Conservation (phyloP, 73 alveolate genomes). For the Paramecium bursaria region DNA sequence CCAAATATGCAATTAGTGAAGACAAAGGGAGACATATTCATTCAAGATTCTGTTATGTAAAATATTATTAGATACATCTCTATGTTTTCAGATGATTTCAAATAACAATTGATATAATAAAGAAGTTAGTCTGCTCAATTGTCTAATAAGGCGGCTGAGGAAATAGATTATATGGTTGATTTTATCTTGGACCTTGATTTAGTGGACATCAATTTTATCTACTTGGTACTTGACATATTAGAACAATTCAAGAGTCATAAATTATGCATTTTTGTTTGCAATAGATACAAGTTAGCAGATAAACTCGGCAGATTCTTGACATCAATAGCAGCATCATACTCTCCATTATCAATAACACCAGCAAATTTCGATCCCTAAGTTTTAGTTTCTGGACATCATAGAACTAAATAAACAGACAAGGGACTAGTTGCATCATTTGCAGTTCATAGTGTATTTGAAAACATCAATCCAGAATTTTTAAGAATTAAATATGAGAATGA, state of each 20-base stretch:
- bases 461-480: conserved; percentile 81
- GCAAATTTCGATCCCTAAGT: conserved; percentile 34
- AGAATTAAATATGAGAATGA: conserved; percentile 71
- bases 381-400: conserved; percentile 51
- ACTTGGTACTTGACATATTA: conserved; percentile 82
- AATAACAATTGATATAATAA: conserved; percentile 66
- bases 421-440: conserved; percentile 85
- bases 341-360: conserved; percentile 74
- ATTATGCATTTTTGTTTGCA: conserved; percentile 89
- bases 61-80: conserved; percentile 84
- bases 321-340: conserved; percentile 80
- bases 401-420: conserved; percentile 69
- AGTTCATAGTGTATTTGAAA: conserved; percentile 82
- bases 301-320: conserved; percentile 83
- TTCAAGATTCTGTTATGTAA: conserved; percentile 83
- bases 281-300: conserved; percentile 84
- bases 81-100: conserved; percentile 86
- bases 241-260: conserved; percentile 86
- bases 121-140: conserved; percentile 78
- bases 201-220: conserved; percentile 77
- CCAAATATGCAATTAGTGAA: conserved; percentile 66
- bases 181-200: conserved; percentile 84
- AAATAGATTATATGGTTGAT: conserved; percentile 71
- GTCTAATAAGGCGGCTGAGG: conserved; percentile 40
- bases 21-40: conserved; percentile 82